Conservation (phyloP, 306 rosid species). For the Vigna angularis region DNA sequence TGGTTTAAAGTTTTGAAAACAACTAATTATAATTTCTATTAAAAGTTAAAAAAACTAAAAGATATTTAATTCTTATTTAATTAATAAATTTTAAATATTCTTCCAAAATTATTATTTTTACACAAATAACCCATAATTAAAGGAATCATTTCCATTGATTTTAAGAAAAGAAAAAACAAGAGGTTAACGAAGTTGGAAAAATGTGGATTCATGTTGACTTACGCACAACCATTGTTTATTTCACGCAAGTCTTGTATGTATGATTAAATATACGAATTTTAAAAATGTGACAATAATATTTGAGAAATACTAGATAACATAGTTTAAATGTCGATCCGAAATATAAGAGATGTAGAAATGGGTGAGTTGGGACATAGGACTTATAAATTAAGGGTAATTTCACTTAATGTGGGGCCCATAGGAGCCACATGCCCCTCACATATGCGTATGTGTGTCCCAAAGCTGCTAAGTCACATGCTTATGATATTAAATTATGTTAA, state of each 20-base stretch:
- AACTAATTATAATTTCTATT: too few relatives aligned
- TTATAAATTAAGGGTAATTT: neutral
- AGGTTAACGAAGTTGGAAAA: neutral
- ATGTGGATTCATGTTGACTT: conserved; percentile 5
- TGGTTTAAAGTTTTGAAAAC: too few relatives aligned
- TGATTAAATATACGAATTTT: neutral
- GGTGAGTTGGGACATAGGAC: neutral
- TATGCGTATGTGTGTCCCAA: conserved; percentile 23
- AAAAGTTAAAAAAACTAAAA: too few relatives aligned
- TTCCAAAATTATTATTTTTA: too few relatives aligned
- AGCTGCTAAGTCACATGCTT: conserved; percentile 41
- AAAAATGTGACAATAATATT: neutral
- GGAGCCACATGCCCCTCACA: neutral
- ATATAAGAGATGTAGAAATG: too few relatives aligned
- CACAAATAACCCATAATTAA: too few relatives aligned
- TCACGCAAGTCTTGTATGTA: neutral
- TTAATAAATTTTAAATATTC: too few relatives aligned
- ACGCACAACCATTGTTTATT: neutral
- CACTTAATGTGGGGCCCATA: conserved; percentile 30
- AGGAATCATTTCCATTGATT: too few relatives aligned
- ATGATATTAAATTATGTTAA: conserved; percentile 12
- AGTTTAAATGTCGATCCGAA: too few relatives aligned
- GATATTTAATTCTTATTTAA: too few relatives aligned
- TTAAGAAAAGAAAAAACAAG: neutral
- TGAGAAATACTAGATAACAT: neutral